These are phyloP conservation scores for Didymella keratinophila DNA, from an alignment of 2,329 filamentous ascomycete species.

Conservation along the genomic window DNA sequence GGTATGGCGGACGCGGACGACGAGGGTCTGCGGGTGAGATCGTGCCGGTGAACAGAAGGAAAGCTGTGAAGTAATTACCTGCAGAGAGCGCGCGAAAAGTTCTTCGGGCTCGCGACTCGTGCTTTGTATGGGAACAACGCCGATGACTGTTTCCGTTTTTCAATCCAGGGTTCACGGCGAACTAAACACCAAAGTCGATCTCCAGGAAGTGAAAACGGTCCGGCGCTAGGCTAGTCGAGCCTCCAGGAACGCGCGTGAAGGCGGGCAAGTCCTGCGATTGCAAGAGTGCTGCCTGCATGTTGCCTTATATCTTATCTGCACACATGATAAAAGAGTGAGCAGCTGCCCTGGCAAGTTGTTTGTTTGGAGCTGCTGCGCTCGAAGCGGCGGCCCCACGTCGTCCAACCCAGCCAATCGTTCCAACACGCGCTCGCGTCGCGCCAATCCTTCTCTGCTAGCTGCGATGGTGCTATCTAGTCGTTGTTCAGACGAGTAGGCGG, in stretches of 20 bases:
- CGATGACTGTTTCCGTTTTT: slow-evolving; percentile 21
- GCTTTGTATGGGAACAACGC: slow-evolving; percentile 9
- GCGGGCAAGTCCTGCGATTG: slow-evolving; percentile 3
- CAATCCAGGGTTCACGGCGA: slow-evolving; percentile 12
- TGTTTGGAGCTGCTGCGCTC: slow-evolving; percentile 14
- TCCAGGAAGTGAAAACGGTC: slow-evolving; percentile 7
- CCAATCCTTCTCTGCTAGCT: slow-evolving; percentile 4
- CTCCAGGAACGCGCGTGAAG: slow-evolving; percentile 21
- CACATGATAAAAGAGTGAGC: slow-evolving; percentile 10
- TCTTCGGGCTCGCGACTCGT: slow-evolving; percentile 13
- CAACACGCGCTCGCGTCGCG: slow-evolving; percentile 28
- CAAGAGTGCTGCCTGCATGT: slow-evolving; percentile 6
- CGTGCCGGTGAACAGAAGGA: neutral
- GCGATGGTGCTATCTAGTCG: slow-evolving; percentile 9
- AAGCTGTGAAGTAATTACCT: slow-evolving; percentile 2
- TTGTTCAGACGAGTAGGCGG: neutral
- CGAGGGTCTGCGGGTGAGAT: slow-evolving; percentile 4
- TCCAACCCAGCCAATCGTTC: slow-evolving; percentile 30
- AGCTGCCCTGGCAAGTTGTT: slow-evolving; percentile 7
- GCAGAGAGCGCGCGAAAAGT: slow-evolving; percentile 1
- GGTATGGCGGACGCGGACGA: slow-evolving; percentile 13
- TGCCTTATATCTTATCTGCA: slow-evolving; percentile 19
- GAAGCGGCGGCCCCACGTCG: slow-evolving; percentile 20
- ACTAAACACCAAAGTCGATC: slow-evolving; percentile 4
- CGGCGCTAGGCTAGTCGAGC: slow-evolving; percentile 16